These are phyloP conservation scores for Capronia americana DNA, from an alignment of 2,329 filamentous ascomycete species.

Conservation along the genomic window DNA sequence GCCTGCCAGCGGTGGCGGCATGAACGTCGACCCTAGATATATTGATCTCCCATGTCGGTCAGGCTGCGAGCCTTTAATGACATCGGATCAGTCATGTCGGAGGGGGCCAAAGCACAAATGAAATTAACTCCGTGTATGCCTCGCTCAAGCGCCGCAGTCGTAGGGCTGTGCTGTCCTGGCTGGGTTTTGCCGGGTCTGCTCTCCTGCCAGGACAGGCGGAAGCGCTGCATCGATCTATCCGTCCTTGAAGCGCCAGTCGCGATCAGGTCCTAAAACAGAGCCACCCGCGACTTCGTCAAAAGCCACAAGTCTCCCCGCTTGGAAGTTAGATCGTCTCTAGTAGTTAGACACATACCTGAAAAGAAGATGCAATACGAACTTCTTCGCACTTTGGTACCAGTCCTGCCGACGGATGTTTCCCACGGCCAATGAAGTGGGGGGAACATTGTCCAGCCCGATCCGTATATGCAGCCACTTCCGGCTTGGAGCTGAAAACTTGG, in stretches of 20 bases:
- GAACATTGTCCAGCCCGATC: neutral
- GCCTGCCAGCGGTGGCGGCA: neutral
- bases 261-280: neutral
- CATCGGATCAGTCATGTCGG: neutral
- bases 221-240: constrained; percentile 1
- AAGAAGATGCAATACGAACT: constrained; percentile 3
- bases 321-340: neutral
- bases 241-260: neutral
- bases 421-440: constrained; percentile 14
- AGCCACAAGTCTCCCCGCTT: neutral
- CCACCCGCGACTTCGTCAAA: neutral
- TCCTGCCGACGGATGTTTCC: neutral
- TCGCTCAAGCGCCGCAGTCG: neutral
- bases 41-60: neutral
- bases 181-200: neutral
- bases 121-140: constrained; percentile 9
- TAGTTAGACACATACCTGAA: neutral
- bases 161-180: neutral
- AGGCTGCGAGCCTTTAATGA: neutral
- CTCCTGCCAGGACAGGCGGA: neutral
- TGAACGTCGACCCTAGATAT: constrained; percentile 6
- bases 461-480: constrained; percentile 27
- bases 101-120: constrained; percentile 5
- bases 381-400: constrained; percentile 1
- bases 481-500: constrained; percentile 19